Evolutionary conservation across 75 land plant species (phyloP).

Genomic region (Larix kaempferi): DNA sequence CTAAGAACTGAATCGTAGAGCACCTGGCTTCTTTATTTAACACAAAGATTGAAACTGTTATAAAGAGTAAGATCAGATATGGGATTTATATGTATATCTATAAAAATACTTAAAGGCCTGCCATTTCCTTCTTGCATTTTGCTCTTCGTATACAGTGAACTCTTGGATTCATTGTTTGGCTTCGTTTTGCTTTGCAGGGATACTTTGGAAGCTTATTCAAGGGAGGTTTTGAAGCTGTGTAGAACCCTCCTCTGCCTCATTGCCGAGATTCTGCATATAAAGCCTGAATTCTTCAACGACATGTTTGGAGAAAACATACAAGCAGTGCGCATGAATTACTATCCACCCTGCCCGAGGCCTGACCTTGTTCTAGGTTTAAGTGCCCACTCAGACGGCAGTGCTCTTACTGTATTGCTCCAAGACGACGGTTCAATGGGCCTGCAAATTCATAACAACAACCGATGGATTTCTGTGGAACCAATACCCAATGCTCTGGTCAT

Average conservation of each 20-base stretch:
- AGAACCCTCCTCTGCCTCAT: conserved; percentile 32
- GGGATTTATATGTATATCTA: too few species aligned
- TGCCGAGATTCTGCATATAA: conserved; percentile 42
- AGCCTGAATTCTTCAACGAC: conserved; percentile 3
- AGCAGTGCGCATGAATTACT: conserved; percentile 34
- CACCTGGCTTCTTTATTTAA: too few species aligned
- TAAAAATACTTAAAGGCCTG: too few species aligned
- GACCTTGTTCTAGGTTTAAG: conserved; percentile 33
- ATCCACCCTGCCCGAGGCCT: conserved; percentile 30
- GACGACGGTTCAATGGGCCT: conserved; percentile 25
- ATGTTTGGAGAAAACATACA: conserved; percentile 28
- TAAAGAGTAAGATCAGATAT: too few species aligned
- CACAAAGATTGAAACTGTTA: too few species aligned
- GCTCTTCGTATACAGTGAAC: neutral
- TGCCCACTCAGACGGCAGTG: conserved; percentile 44
- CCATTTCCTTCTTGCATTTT: too few species aligned
- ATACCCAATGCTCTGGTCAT: too few species aligned
- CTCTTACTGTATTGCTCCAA: conserved; percentile 32
- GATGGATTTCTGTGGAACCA: conserved; percentile 76
- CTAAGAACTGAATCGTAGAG: too few species aligned
- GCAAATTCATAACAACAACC: conserved; percentile 38
- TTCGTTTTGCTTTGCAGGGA: conserved; percentile 23
- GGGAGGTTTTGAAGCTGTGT: conserved; percentile 36
- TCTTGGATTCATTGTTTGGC: neutral
- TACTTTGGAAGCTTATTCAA: conserved; percentile 45